phyloP scores from a whole-genome alignment of 148 eudicot species.

The Rhododendron vialii region DNA sequence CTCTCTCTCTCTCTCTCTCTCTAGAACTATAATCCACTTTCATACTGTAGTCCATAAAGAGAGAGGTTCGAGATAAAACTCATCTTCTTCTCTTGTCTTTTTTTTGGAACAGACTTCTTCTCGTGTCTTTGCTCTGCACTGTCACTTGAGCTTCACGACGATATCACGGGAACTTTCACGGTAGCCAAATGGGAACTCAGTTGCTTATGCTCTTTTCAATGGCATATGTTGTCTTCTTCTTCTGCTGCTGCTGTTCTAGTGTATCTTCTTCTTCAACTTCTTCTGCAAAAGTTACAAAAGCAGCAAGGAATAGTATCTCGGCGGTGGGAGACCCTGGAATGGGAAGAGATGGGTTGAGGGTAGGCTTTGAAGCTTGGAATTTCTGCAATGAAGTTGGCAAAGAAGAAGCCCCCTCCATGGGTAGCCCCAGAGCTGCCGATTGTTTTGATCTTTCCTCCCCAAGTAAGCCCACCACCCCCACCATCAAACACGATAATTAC shows the following conservation, averaged over 20 bases:
- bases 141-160: background rate
- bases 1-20: too few relatives aligned
- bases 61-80: background rate
- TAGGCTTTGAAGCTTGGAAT: slow-evolving; percentile 84
- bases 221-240: background rate
- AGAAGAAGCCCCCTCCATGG: slow-evolving; percentile 66
- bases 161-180: background rate
- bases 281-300: background rate
- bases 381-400: slow-evolving; percentile 85
- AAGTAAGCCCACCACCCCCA: background rate
- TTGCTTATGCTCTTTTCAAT: background rate
- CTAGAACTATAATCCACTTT: background rate
- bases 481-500: background rate
- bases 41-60: background rate
- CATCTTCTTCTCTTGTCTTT: background rate
- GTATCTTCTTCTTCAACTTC: background rate
- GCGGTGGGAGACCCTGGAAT: slow-evolving; percentile 80
- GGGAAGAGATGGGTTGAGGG: slow-evolving; percentile 59
- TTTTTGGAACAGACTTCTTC: background rate
- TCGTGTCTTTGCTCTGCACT: background rate
- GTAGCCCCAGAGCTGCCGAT: slow-evolving; percentile 90
- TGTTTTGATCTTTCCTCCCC: slow-evolving; percentile 54
- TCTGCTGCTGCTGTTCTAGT: background rate
- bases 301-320: background rate
- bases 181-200: background rate